Base-by-base conservation (phyloP, 2,329 filamentous ascomycete species). In the Talaromyces islandicus region DNA sequence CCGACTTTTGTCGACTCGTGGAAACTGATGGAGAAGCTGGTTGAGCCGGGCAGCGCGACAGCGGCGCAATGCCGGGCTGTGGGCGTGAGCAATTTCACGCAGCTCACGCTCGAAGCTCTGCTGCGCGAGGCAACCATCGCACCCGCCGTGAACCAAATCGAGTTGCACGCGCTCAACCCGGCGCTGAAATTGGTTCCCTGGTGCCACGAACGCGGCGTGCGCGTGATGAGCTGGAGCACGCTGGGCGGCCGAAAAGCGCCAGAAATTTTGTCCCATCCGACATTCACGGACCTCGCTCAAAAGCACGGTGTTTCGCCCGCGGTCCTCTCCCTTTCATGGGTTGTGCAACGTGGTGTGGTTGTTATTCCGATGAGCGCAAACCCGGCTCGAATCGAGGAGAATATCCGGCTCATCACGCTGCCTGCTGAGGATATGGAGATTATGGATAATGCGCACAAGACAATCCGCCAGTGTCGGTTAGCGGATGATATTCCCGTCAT, bases 291-390 rank as follows among this genome's bases (percentile, higher is more conserved):
- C 7, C 17, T 56, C 4, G 54, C 54, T 1, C 17, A 27, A n/a
- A 56, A 56, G 19, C 35, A 56, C 11, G 21, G 35, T n/a, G 19
- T 21, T 7, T 56, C 54, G 11, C 11, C 41, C 3, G 54, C 35
- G 12, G 54, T 48, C 7, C 14, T 56, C 5, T 56, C 79, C 3
- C 69, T 83, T 3, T 77, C 73, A 1, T 84, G 81, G 81, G 78
- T 77, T 0, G 68, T 80, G 4, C 72, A 75, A 62, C 69, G 81
- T n/a, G 78, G 77, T 10, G 79, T 78, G 1, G 69, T 73, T 41
- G 78, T 83, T 6, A 82, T 83, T 32, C 81, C 81, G 1, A 83
- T 83, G 70, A 80, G 75, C 58, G 73, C 72, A 4, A 76, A 79
- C 59, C 72, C 74, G 56, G 64, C 70, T 50, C 66, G 76, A 41